These are phyloP conservation scores for Annulohypoxylon nitens DNA, from an alignment of 495 filamentous ascomycete genomes.

Conservation along the genomic window DNA sequence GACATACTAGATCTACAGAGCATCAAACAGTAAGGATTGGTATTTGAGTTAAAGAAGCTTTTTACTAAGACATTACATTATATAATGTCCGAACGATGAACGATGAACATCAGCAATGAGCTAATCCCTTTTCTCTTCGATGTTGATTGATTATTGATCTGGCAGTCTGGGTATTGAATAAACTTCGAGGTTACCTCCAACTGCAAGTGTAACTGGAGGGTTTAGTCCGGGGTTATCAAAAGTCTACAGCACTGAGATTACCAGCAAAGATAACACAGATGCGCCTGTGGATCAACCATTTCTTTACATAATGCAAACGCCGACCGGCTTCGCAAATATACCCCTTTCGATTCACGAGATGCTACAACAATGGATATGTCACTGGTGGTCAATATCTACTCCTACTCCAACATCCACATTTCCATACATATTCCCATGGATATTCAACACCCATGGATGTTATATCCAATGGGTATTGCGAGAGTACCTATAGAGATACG, in stretches of 20 bases:
- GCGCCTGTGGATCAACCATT: not conserved
- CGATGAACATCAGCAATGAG: not conserved
- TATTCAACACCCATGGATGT: not conserved
- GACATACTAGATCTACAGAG: conserved; percentile 43
- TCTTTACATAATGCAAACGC: conserved; percentile 23
- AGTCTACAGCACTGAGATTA: not conserved
- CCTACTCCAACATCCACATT: conserved; percentile 12
- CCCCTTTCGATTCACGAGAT: not conserved
- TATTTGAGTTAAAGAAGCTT: conserved; percentile 3
- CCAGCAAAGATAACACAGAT: not conserved
- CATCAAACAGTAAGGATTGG: conserved; percentile 47
- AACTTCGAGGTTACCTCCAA: not conserved
- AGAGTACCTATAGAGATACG: not conserved
- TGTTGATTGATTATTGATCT: not conserved
- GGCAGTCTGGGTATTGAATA: not conserved
- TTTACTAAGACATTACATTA: conserved; percentile 16
- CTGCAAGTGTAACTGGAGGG: conserved; percentile 1
- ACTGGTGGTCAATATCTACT: not conserved
- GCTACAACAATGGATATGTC: not conserved
- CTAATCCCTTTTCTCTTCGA: not conserved
- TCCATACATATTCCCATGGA: not conserved
- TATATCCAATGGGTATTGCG: not conserved
- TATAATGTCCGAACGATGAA: conserved; percentile 1
- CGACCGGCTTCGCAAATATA: conserved; percentile 17
- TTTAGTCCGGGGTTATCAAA: conserved; percentile 6